Evolutionary conservation across 192 early-diverging fungal genomes (phyloP), one percentile per base, ranked within the genome.

Genomic region (Coemansia sp.): DNA sequence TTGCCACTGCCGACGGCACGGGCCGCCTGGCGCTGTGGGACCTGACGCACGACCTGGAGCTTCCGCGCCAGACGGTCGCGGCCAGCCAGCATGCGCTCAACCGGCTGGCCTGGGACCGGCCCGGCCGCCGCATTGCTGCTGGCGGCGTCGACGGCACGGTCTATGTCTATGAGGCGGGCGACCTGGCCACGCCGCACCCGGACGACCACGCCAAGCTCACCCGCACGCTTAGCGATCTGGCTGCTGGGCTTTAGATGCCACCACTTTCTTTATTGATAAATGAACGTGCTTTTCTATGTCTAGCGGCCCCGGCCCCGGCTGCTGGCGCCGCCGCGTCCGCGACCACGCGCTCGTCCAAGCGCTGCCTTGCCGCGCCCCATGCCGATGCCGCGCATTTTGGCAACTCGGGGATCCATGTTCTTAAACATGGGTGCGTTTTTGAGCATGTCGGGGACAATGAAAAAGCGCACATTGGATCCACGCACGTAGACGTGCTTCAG

Each of bases 391-490:
- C 79, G 73, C 41, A 59, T 54, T 63, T 73, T 81, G 48, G 65
- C 58, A 18, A 64, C 53, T 52, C 62, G 86, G 16, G 92, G 90
- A n/a, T 87, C 93, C 45, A 94, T 84, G 49, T 83, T 81, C 80
- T 94, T 92, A 79, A 99, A 97, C 94, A 99, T 96, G 44, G 96
- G 94, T 20, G 96, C 96, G 65, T 99, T 97, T 81, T 95, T 95
- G 34, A 99, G 84, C 93, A 99, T 99, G 71, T 99, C 96, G 18
- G 95, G 95, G n/a, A 96, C 93, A 30, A 97, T 87, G 56, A 97
- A 91, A 79, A 93, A 96, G 45, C 92, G 85, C 60, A 94, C 83
- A 52, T 87, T 84, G 40, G 90, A 93, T 20, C 96, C 96, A 51
- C 96, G 88, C 67, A 96, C 85, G 61, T 93, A 99, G 34, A 97